Base-by-base conservation (phyloP, 768 basidiomycete species). In the Russula emetica region DNA sequence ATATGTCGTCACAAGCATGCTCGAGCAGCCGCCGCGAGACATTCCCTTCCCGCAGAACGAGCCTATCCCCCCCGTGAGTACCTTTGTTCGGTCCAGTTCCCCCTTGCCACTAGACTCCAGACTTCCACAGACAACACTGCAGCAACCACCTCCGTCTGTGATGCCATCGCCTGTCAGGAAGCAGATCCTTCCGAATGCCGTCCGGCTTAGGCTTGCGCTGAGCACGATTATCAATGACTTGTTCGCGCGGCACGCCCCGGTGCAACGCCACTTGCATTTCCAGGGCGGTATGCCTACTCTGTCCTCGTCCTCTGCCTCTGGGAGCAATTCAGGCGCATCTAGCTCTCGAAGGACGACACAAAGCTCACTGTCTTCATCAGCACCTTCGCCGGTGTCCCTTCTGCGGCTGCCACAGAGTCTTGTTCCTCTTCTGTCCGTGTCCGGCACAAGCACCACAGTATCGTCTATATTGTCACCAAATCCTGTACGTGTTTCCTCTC, bases 161-260 rank as follows among this genome's bases (percentile, higher is more conserved):
- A n/a, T n/a, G n/a, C n/a, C n/a, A n/a, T n/a, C n/a, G n/a, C n/a
- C n/a, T n/a, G n/a, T n/a, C 4, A 79, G 84, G 63, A 83, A 82
- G 10, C 86, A 90, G 66, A 83, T 78, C 1, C 75, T 93, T 5
- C 91, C 91, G 0, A 91, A 92, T 67, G 90, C 90, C 14, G 89
- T 94, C 40, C 82, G 92, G 7, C 78, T 94, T 55, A 80, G 91
- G 32, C 79, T 93, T 6, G 86, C 87, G 1, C 76, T 94, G 40
- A 84, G 84, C 2, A 87, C 88, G 0, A 83, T 93, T 60, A 80
- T 92, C 73, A 92, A 92, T 67, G 90, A 92, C 68, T 75, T 94
- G 8, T 92, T 92, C 70, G 85, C 88, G 28, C 82, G 90, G 26
- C 85, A 87, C 70, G 79, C 83, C 0, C 85, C 85, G 1, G 62